A percentile compares a stretch with the other conserved stretches of the same genome.
Evolutionary conservation across 257 asterid species (phyloP).

Genomic region (Scutellaria minor): DNA sequence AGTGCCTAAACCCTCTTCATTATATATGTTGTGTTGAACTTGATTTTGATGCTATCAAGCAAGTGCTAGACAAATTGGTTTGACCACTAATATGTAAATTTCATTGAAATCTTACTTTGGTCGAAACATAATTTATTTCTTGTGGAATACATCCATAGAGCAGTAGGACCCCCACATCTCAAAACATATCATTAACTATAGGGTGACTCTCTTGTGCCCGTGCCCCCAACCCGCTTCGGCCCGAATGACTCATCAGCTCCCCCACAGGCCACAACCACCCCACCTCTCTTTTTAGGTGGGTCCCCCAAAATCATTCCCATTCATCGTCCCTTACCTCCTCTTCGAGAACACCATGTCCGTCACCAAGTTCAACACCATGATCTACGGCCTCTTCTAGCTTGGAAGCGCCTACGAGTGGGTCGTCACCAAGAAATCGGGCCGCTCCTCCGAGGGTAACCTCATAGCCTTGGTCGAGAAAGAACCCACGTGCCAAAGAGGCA

Average conservation of each 20-base stretch:
- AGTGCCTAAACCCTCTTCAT: background rate
- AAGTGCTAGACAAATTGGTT: background rate
- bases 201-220: too few species aligned
- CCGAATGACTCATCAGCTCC: too few species aligned
- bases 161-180: background rate
- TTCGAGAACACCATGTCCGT: conserved; percentile 97
- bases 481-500: conserved; percentile 46
- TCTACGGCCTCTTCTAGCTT: conserved; percentile 89
- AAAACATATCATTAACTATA: background rate
- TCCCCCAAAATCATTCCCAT: conserved; percentile 89
- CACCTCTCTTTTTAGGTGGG: too few species aligned
- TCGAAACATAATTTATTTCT: background rate
- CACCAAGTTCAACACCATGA: conserved; percentile 91
- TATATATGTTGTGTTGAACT: too few species aligned
- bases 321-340: conserved; percentile 84
- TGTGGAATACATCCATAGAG: conserved; percentile 1
- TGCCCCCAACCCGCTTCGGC: too few species aligned
- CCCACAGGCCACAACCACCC: too few species aligned
- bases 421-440: conserved; percentile 84
- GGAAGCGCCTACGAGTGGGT: conserved; percentile 96
- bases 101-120: background rate
- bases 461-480: conserved; percentile 55
- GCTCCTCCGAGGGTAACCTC: conserved; percentile 85
- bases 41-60: too few species aligned
- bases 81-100: background rate